A percentile compares a stretch with the other conserved stretches of the same genome.
Evolutionary conservation across 768 basidiomycete genomes (phyloP).

Genomic region (Pleurotus ostreatus): DNA sequence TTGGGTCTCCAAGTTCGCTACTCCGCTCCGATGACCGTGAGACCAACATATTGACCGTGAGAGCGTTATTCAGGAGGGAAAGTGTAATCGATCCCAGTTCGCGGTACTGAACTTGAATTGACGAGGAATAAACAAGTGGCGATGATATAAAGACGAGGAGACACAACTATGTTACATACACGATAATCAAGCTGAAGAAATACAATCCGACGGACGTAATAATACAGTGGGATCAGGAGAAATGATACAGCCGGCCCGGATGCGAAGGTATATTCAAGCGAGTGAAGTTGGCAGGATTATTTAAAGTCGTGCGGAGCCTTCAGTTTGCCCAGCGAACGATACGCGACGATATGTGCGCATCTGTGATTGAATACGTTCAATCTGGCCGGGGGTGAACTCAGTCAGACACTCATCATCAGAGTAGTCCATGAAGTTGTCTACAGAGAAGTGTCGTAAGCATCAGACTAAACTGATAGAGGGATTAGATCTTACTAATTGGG

Average conservation of each 20-base stretch:
- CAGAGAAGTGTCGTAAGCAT: conserved; percentile 34
- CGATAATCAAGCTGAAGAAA: not conserved
- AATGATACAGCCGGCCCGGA: too few species aligned
- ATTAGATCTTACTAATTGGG: conserved; percentile 2
- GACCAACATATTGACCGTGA: too few species aligned
- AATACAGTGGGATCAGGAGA: too few species aligned
- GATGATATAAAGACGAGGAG: not conserved
- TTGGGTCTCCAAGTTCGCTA: too few species aligned
- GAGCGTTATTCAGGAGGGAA: too few species aligned
- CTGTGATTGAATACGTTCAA: conserved; percentile 34
- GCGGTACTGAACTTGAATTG: too few species aligned
- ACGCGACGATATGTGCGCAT: conserved; percentile 41
- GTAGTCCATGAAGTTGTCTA: conserved; percentile 25
- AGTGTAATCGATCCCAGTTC: too few species aligned
- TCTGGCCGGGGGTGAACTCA: conserved; percentile 44
- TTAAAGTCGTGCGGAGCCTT: not conserved
- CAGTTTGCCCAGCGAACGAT: not conserved
- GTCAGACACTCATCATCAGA: conserved; percentile 43
- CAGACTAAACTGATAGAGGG: not conserved
- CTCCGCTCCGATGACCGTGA: too few species aligned
- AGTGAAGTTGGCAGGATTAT: too few species aligned
- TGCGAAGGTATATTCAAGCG: too few species aligned
- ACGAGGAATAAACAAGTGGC: not conserved
- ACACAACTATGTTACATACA: not conserved
- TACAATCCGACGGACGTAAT: too few species aligned